Conservation (phyloP, 352 stramenopile genomes). For the Pythium diclinum region DNA sequence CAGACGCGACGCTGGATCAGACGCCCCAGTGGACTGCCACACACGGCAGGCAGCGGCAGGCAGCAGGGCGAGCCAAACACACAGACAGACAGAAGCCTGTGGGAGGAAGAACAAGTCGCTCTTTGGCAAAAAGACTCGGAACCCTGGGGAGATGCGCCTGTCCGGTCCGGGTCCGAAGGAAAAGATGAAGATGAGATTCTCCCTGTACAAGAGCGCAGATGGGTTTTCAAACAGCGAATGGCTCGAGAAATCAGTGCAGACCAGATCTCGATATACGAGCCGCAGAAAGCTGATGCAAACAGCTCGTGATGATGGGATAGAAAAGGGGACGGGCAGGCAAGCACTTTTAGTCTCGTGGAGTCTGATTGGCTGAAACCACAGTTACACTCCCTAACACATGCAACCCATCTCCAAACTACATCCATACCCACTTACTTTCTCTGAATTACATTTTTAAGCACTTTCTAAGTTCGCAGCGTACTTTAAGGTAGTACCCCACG, state of each 20-base stretch:
- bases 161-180: not conserved
- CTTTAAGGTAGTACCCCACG: not conserved
- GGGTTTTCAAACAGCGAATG: not conserved
- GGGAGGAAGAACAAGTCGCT: not conserved
- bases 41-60: not conserved
- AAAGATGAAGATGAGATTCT: conserved; percentile 3
- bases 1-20: not conserved
- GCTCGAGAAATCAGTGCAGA: not conserved
- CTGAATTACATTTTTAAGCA: not conserved
- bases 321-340: not conserved
- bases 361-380: not conserved
- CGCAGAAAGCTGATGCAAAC: not conserved
- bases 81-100: not conserved
- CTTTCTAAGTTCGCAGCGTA: not conserved
- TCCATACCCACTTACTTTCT: not conserved
- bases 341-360: not conserved
- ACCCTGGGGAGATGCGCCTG: not conserved
- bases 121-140: not conserved
- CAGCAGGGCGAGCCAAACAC: not conserved
- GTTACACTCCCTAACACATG: not conserved
- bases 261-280: not conserved
- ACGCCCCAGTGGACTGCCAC: not conserved
- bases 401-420: not conserved
- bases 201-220: not conserved
- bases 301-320: conserved; percentile 7